Evolutionary conservation across 2,329 filamentous ascomycete species (phyloP), one percentile per base, ranked within the genome.

Genomic region (Penicillium sp.): DNA sequence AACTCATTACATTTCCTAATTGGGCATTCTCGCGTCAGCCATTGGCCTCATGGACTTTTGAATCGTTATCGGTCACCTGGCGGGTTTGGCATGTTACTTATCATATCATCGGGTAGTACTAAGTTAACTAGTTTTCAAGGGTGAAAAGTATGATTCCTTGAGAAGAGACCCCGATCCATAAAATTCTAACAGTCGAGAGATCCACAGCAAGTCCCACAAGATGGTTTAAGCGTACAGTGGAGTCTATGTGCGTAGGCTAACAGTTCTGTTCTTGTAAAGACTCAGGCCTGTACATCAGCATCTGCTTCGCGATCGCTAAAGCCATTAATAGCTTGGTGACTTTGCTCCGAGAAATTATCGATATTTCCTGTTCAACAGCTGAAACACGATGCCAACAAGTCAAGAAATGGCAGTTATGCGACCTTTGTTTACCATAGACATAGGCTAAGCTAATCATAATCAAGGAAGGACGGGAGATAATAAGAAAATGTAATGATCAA

Each of bases 1-100:
- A 34, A 39, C 57, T 37, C 51, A 65, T 68, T 61, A 63, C 28
- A 57, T 48, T 66, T 50, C 66, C 66, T 42, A 34, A 60, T 68
- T 52, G 12, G 65, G 65, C 31, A 8, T 15, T 17, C n/a, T 28
- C 38, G 49, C 31, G 52, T 47, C 41, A 20, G 12, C 25, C 42
- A 43, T n/a, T 15, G 22, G 10, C 14, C 41, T 25, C 20, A 43
- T 28, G 25, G 25, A 28, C 20, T 3, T 22, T 43, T 43, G 11
- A 17, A 25, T 43, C 2, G 22, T 43, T 25, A 25, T 10, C 5
- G 20, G 20, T 22, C 20, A 25, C 11, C 5, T 12, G 17, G 17
- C 20, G 8, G 8, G 31, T 8, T 10, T 31, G 31, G 7, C 31
- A 31, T 31, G 31, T 31, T 31, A 31, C 31, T 31, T 31, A 31